Base-by-base conservation (phyloP, 257 asterid genomes). In the Forsythia viridissima region DNA sequence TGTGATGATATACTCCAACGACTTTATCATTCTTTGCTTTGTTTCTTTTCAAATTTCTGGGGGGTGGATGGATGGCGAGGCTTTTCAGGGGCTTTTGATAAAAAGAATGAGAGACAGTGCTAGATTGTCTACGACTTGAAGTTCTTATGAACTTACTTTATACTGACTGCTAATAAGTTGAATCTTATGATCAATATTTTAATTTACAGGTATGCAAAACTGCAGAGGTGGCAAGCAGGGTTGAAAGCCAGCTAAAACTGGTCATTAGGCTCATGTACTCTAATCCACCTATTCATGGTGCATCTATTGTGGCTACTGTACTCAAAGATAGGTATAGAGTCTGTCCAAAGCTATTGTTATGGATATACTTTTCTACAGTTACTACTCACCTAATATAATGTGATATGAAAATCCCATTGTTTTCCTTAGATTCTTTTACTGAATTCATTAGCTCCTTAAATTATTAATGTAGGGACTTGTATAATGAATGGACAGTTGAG, bases 211-310 rank as follows among this genome's bases (percentile, higher is more conserved):
- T 90, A 42, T 89, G 92, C 85, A 89, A 79, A 81, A 80, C 80
- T 75, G 84, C 92, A 68, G 92, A 92, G n/a, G 79, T 88, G 55
- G 93, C 96, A 10, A 20, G 76, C 80, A 91, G 84, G 77, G 96
- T 92, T n/a, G 94, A 92, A 80, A 92, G 96, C 84, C 97, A 91
- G 76, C 83, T 92, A 74, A 92, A 92, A 84, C 74, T 91, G 85
- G 97, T 91, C 76, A 88, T 92, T 76, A 91, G 97, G 89, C 94
- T 94, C 30, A 92, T 92, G 96, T 92, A 91, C 82, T 92, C 97
- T 18, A 92, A 81, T 82, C 97, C 96, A 46, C 96, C 96, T 61
- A 80, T 92, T 84, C 97, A 92, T 68, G 97, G 97, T 82, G 93
- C 93, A 69, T 89, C 96, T 2, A 89, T 91, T 79, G 94, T 91